Evolutionary conservation across 441 rosid genomes (phyloP).

Genomic region (Gossypium armourianum): DNA sequence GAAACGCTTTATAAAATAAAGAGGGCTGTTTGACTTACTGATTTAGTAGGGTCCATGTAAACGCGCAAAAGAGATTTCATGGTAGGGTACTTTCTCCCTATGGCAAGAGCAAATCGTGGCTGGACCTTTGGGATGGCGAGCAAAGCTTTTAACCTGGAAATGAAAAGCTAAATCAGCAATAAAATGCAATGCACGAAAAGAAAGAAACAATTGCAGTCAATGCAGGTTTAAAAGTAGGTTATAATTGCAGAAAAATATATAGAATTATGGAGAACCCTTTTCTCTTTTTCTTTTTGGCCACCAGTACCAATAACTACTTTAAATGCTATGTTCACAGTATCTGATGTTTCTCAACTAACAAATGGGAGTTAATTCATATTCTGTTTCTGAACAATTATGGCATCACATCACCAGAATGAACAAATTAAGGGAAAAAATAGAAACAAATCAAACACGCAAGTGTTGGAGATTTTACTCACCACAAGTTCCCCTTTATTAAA

Average conservation of each 20-base stretch:
- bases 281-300: not conserved
- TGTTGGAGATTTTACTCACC: constrained; percentile 38
- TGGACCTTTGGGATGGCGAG: constrained; percentile 90
- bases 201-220: constrained; percentile 1
- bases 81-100: constrained; percentile 80
- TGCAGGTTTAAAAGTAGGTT: not conserved
- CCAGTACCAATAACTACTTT: not conserved
- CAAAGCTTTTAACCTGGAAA: constrained; percentile 73
- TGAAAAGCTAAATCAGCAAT: constrained; percentile 10
- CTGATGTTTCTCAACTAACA: not conserved
- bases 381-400: not conserved
- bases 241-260: not conserved
- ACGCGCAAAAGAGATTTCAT: constrained; percentile 79
- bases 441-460: constrained; percentile 6
- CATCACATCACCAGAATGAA: not conserved
- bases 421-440: not conserved
- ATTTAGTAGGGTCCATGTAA: constrained; percentile 70
- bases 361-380: not conserved
- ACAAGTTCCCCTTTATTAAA: constrained; percentile 54
- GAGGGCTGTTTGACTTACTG: constrained; percentile 39
- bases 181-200: not conserved
- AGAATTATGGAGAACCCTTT: not conserved
- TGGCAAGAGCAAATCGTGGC: constrained; percentile 75
- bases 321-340: not conserved
- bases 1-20: not conserved